Conservation (phyloP, 352 stramenopile genomes). For the Pythium rhizo-oryzae region DNA sequence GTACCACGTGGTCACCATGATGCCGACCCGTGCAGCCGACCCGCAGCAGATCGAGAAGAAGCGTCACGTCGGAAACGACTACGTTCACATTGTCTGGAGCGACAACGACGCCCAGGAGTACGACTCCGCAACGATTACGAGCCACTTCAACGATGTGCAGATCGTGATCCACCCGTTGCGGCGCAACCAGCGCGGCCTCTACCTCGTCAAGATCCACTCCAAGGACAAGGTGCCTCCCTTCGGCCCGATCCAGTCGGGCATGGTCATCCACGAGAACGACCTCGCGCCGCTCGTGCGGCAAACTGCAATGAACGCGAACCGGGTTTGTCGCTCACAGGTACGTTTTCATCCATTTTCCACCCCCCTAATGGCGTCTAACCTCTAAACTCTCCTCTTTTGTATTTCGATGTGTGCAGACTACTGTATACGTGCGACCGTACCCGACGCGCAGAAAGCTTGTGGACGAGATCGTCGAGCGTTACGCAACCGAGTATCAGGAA, state of each 20-base stretch:
- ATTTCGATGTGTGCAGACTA: constrained; percentile 45
- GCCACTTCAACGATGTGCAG: constrained; percentile 89
- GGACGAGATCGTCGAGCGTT: constrained; percentile 88
- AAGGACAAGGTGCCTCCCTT: constrained; percentile 86
- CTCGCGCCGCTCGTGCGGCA: constrained; percentile 78
- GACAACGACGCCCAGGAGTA: constrained; percentile 81
- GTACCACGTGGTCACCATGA: constrained; percentile 89
- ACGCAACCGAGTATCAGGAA: constrained; percentile 86
- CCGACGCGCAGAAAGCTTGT: constrained; percentile 88
- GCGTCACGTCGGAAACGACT: constrained; percentile 88
- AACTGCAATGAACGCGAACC: constrained; percentile 89
- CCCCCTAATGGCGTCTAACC: not conserved
- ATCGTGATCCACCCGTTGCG: constrained; percentile 83
- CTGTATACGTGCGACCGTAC: constrained; percentile 83
- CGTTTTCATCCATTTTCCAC: not conserved
- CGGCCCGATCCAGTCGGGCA: constrained; percentile 79
- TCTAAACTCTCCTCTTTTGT: constrained; percentile 6
- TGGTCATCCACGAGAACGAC: constrained; percentile 77
- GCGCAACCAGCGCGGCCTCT: constrained; percentile 63
- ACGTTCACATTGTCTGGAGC: constrained; percentile 88
- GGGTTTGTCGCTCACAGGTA: constrained; percentile 83
- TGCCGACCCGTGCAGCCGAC: constrained; percentile 80
- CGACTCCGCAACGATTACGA: constrained; percentile 83
- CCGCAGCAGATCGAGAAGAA: constrained; percentile 91
- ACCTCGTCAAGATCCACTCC: constrained; percentile 76